Conservation (phyloP, 306 rosid species). For the Potentilla sterilis region DNA sequence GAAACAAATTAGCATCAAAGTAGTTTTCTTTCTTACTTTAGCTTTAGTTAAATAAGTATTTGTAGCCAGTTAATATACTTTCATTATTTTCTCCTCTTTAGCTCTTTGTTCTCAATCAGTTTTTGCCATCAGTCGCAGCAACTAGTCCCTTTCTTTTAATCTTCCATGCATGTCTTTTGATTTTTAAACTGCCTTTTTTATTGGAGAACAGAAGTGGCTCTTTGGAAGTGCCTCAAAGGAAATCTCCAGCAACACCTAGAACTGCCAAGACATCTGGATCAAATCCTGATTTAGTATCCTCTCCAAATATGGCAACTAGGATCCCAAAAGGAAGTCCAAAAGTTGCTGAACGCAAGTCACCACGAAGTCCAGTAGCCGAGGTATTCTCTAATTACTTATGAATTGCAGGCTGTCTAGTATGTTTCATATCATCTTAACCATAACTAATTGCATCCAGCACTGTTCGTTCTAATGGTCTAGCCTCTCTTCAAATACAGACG, state of each 20-base stretch:
- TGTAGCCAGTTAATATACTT: not conserved
- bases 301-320: constrained; percentile 45
- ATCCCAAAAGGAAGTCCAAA: constrained; percentile 67
- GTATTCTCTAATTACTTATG: constrained; percentile 34
- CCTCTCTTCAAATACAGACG: not conserved
- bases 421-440: not conserved
- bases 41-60: not conserved
- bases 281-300: constrained; percentile 40
- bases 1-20: not conserved
- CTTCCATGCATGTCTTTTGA: not conserved
- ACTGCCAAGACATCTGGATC: constrained; percentile 48
- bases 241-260: constrained; percentile 59
- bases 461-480: not conserved
- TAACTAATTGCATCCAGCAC: not conserved
- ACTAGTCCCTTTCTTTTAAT: not conserved
- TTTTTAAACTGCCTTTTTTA: constrained; percentile 8
- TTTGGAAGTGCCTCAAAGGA: constrained; percentile 59
- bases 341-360: constrained; percentile 53
- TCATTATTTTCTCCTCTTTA: not conserved
- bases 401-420: not conserved
- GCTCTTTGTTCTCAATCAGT: not conserved
- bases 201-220: constrained; percentile 48
- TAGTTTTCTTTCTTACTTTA: not conserved
- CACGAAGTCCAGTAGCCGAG: constrained; percentile 62
- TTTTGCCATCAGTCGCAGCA: constrained; percentile 1